A percentile compares a stretch with the other conserved stretches of the same genome.
Conservation (phyloP, 2,329 filamentous ascomycete species). For the Elsinoe arachidis region DNA sequence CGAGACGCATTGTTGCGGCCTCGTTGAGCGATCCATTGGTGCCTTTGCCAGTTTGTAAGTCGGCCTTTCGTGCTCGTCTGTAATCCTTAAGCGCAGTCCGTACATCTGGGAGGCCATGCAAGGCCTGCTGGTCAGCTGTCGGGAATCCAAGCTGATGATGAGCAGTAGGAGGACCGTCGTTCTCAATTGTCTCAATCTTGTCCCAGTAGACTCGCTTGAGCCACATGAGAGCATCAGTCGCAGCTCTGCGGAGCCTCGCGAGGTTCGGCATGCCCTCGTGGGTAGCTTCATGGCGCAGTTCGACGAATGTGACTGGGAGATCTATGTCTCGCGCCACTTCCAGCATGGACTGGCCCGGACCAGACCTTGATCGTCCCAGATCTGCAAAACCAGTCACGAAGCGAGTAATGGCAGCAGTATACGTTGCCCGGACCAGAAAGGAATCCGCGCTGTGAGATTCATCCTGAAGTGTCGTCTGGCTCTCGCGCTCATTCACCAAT, state of each 20-base stretch:
- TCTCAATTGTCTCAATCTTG: conserved; percentile 32
- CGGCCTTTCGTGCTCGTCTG: neutral
- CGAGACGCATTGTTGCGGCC: neutral
- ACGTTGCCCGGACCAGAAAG: conserved; percentile 49
- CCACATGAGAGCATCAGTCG: conserved; percentile 66
- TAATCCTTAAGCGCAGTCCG: neutral
- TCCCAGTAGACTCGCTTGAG: conserved; percentile 86
- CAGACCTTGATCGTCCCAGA: conserved; percentile 55
- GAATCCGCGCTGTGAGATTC: neutral
- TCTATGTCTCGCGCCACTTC: conserved; percentile 59
- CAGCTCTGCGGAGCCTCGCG: conserved; percentile 60
- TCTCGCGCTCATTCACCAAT: conserved; percentile 47
- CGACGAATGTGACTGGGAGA: conserved; percentile 71
- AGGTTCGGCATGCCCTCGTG: conserved; percentile 79
- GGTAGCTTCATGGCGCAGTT: conserved; percentile 80
- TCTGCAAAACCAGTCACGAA: conserved; percentile 77
- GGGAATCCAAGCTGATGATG: no score
- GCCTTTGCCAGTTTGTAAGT: neutral
- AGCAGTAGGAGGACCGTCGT: neutral
- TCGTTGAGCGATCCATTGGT: neutral
- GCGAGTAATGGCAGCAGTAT: conserved; percentile 58
- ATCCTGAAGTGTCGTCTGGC: conserved; percentile 46
- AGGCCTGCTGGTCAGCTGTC: no score
- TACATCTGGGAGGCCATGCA: neutral
- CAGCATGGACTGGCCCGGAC: conserved; percentile 55